These are phyloP conservation scores for Wickerhamiella sorbophila DNA, from an alignment of 805 yeast genomes.

Conservation along the genomic window DNA sequence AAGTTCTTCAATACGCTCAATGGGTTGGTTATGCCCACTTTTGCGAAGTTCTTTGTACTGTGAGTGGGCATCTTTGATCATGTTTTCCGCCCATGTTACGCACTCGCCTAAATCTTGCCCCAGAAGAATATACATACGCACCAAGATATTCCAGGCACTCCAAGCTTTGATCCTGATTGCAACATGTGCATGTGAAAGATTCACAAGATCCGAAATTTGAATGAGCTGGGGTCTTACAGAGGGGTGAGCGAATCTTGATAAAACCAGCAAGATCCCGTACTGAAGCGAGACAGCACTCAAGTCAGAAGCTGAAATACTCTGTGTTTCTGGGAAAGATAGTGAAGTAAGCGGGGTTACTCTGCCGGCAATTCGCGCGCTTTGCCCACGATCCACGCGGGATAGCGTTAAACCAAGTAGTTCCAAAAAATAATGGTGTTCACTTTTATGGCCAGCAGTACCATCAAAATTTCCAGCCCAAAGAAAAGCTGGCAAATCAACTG, in stretches of 20 bases:
- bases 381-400: background rate
- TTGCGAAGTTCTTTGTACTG: background rate
- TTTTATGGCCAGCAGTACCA: constrained; percentile 8
- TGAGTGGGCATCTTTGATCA: background rate
- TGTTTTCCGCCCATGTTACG: constrained; percentile 10
- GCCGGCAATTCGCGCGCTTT: constrained; percentile 10
- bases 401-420: constrained; percentile 17
- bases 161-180: constrained; percentile 14
- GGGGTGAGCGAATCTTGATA: constrained; percentile 6
- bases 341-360: constrained; percentile 17
- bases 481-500: constrained; percentile 13
- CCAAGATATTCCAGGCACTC: constrained; percentile 17
- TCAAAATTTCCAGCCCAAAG: constrained; percentile 11
- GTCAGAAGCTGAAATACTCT: constrained; percentile 9
- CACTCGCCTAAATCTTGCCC: constrained; percentile 5
- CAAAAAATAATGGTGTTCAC: constrained; percentile 12
- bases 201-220: constrained; percentile 16
- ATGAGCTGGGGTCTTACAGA: constrained; percentile 10
- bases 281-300: constrained; percentile 16
- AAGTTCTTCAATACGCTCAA: background rate
- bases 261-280: constrained; percentile 15
- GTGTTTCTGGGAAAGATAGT: constrained; percentile 11
- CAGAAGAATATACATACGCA: background rate
- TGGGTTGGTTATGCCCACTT: background rate
- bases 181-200: constrained; percentile 12